phyloP scores from a whole-genome alignment of 1,284 basidiomycete genomes.

The Amylostereum areolatum region DNA sequence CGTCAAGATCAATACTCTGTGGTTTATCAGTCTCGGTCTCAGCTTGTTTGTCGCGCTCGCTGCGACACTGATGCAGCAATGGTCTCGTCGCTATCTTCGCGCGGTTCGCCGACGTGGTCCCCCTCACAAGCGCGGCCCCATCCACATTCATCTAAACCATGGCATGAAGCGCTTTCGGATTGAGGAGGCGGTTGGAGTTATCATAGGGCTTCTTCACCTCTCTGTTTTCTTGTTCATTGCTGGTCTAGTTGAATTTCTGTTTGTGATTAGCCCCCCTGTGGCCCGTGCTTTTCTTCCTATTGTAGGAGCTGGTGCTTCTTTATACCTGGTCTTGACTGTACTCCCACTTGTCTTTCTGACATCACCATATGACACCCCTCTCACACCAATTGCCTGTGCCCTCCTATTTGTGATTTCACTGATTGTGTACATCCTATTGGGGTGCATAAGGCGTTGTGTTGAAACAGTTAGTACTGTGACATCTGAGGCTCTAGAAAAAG shows the following conservation, averaged over 20 bases:
- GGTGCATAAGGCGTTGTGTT: too few relatives aligned
- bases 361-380: too few relatives aligned
- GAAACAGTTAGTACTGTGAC: too few relatives aligned
- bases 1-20: conserved; percentile 11
- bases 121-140: neutral
- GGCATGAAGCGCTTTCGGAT: neutral
- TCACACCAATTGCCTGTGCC: too few relatives aligned
- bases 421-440: too few relatives aligned
- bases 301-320: neutral
- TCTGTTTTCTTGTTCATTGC: neutral
- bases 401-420: too few relatives aligned
- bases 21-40: conserved; percentile 14
- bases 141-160: neutral
- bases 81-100: conserved; percentile 6
- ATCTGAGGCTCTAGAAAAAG: too few relatives aligned
- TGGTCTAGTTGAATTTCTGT: neutral
- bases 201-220: neutral
- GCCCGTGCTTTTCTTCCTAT: neutral
- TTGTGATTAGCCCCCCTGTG: neutral
- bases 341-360: too few relatives aligned
- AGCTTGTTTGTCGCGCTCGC: conserved; percentile 10
- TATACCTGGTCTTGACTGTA: too few relatives aligned
- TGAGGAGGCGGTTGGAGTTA: neutral
- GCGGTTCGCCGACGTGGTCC: neutral
- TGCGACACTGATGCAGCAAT: conserved; percentile 12